Conservation (phyloP, 345 rosid genomes). For the Eucalyptus sp. region DNA sequence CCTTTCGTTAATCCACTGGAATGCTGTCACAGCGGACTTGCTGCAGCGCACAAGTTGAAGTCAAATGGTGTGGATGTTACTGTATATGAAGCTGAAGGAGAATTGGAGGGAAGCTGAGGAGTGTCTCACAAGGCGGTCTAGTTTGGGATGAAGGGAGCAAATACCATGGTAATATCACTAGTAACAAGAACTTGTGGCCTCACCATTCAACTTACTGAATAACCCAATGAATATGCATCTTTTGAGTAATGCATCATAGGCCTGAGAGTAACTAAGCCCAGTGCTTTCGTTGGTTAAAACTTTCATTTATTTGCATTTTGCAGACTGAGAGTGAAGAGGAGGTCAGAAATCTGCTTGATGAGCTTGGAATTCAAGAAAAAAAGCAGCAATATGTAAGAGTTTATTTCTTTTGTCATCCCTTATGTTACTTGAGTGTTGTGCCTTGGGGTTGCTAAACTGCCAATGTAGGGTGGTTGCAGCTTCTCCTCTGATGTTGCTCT, state of each 20-base stretch:
- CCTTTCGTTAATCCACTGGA: neutral
- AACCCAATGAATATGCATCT: neutral
- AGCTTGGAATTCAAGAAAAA: slow-evolving; percentile 74
- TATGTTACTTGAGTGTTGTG: neutral
- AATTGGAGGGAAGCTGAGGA: slow-evolving; percentile 81
- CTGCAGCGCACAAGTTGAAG: slow-evolving; percentile 90
- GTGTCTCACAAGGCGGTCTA: slow-evolving; percentile 45
- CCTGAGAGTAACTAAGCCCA: neutral
- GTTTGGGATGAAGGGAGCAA: slow-evolving; percentile 97
- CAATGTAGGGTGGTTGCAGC: neutral
- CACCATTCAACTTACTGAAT: neutral
- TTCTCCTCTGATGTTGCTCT: neutral
- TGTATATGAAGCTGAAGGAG: slow-evolving; percentile 80
- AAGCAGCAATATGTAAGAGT: slow-evolving; percentile 72
- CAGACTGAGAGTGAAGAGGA: slow-evolving; percentile 83
- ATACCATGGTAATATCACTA: slow-evolving; percentile 55
- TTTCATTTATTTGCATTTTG: neutral
- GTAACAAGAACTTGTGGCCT: neutral
- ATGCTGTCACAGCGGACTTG: slow-evolving; percentile 50
- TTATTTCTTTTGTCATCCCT: neutral
- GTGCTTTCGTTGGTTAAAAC: neutral
- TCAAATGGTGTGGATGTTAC: slow-evolving; percentile 63
- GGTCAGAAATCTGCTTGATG: slow-evolving; percentile 58
- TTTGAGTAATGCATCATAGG: neutral
- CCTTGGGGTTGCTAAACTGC: neutral